phyloP scores from a whole-genome alignment of 2,329 filamentous ascomycete genomes.

The Bisporella sp. region DNA sequence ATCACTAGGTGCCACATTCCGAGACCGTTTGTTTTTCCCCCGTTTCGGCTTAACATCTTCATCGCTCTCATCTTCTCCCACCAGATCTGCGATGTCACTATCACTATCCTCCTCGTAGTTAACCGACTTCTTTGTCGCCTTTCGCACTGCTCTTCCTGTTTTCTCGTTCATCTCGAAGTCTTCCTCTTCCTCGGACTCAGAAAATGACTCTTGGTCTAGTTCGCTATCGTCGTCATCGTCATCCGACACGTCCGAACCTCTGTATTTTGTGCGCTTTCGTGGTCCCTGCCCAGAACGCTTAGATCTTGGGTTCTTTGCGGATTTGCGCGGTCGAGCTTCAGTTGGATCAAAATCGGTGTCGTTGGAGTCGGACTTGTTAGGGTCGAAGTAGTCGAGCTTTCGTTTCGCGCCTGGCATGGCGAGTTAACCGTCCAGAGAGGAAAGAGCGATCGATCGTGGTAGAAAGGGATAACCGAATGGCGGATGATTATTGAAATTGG shows the following conservation, averaged over 20 bases:
- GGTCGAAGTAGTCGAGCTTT: constrained; percentile 57
- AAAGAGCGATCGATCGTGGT: not conserved
- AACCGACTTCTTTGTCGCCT: constrained; percentile 37
- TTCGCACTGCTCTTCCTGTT: constrained; percentile 42
- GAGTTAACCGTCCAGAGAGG: not conserved
- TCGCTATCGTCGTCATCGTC: constrained; percentile 46
- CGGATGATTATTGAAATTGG: not conserved
- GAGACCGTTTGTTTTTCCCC: constrained; percentile 19
- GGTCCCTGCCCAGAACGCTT: constrained; percentile 24
- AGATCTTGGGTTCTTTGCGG: constrained; percentile 31
- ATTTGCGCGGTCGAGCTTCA: constrained; percentile 39
- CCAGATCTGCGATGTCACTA: constrained; percentile 27
- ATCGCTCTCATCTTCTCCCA: constrained; percentile 22
- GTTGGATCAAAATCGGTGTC: constrained; percentile 59
- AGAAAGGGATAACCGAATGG: not conserved
- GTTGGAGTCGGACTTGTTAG: constrained; percentile 58
- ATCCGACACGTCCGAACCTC: constrained; percentile 56
- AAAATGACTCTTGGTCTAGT: constrained; percentile 42
- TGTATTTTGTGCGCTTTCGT: constrained; percentile 39
- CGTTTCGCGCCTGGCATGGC: constrained; percentile 30
- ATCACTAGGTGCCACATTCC: constrained; percentile 16
- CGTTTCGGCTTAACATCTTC: constrained; percentile 12
- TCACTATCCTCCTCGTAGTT: constrained; percentile 42
- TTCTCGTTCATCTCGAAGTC: constrained; percentile 37
- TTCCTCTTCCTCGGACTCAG: constrained; percentile 34